Base-by-base conservation (phyloP, 305 asterid species). In the Caryopteris hybrid region DNA sequence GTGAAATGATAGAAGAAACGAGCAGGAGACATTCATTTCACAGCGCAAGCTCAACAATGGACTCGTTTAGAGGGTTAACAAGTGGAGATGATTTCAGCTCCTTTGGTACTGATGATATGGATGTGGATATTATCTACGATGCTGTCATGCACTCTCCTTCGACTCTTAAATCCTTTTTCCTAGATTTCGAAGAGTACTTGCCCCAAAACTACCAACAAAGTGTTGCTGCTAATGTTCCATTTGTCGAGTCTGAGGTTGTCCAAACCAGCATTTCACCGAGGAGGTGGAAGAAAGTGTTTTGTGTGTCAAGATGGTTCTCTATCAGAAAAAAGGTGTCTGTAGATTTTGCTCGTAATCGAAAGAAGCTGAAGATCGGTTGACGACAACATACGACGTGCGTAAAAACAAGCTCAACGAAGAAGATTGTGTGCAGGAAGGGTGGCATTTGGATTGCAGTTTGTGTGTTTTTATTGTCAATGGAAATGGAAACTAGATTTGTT, bases 201-300 rank as follows among this genome's bases (percentile, higher is more conserved):
- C 22, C 20, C 13, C 12, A 53, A 6, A 45, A 56, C 33, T 38
- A 45, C 39, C 10, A 58, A 13, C 52, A 29, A 31, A 34, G 31
- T 6, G 50, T n/a, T 18, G 58, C 45, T 11, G 59, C 8, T 7
- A 51, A 3, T 11, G 50, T 2, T 25, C 4, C 56, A 25, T 61
- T 22, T 22, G 51, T 5, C 3, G 62, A 47, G 12, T 8, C 55
- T 42, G 10, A 23, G 55, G 61, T 3, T 29, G 61, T 17, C 14
- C 11, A 33, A 6, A 64, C 25, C 7, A 58, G 31, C 23, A 61
- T 17, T 51, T 46, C 69, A 18, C 71, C 69, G 33, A 66, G 11
- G 18, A 50, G 69, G 45, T 75, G 78, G 80, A 75, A 5, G 10
- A 64, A 20, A 20, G 8, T 64, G 69, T 54, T 75, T 16, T 66